phyloP scores from a whole-genome alignment of 352 stramenopile species.

The Phytophthora megakarya region DNA sequence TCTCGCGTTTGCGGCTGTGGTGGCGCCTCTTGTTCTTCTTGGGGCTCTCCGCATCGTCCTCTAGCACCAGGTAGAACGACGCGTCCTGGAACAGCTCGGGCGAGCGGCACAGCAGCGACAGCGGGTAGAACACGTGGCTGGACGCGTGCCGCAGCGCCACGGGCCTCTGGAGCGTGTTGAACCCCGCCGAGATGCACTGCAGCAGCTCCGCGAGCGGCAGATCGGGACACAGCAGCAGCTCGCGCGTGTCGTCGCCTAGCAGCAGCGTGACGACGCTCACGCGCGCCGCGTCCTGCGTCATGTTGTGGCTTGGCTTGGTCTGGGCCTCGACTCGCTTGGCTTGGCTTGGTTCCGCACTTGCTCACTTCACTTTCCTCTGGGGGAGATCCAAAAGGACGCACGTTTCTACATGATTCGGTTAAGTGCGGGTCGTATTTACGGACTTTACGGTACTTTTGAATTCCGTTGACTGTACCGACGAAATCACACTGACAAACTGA shows the following conservation, averaged over 20 bases:
- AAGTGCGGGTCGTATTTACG: slow-evolving; percentile 13
- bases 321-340: background rate
- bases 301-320: too few species aligned
- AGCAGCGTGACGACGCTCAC: slow-evolving; percentile 53
- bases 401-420: slow-evolving; percentile 6
- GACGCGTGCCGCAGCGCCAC: slow-evolving; percentile 34
- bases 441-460: slow-evolving; percentile 21
- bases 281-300: slow-evolving; percentile 23
- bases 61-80: slow-evolving; percentile 50
- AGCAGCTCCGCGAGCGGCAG: slow-evolving; percentile 56
- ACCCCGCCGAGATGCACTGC: slow-evolving; percentile 52
- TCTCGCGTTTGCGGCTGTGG: slow-evolving; percentile 24
- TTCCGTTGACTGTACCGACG: too few species aligned
- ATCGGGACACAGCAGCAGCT: slow-evolving; percentile 48
- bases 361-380: slow-evolving; percentile 22
- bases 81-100: slow-evolving; percentile 59
- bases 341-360: slow-evolving; percentile 7
- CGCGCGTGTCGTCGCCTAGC: slow-evolving; percentile 30
- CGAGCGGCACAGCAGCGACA: slow-evolving; percentile 65
- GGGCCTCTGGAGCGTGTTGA: slow-evolving; percentile 29
- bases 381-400: slow-evolving; percentile 18
- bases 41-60: slow-evolving; percentile 3
- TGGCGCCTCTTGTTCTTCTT: slow-evolving; percentile 15
- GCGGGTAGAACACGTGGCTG: slow-evolving; percentile 61
- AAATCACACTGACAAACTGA: too few species aligned